Evolutionary conservation across 2,329 filamentous ascomycete species (phyloP).

Genomic region (Penicillium verrucosum): DNA sequence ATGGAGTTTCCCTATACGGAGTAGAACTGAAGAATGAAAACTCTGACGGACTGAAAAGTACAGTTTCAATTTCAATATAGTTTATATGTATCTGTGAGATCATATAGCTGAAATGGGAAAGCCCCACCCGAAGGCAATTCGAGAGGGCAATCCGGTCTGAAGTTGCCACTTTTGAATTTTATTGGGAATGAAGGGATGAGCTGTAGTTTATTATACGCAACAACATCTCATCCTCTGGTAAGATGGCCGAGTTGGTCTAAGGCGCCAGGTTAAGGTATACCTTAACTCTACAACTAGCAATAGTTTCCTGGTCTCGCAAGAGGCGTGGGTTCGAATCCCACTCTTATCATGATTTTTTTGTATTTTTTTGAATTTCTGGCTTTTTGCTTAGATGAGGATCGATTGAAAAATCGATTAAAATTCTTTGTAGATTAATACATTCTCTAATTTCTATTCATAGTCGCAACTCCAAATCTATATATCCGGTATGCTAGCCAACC

Average conservation of each 20-base stretch:
- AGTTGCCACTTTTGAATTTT: not conserved
- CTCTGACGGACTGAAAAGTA: not conserved
- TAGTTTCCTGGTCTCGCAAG: conserved; percentile 13
- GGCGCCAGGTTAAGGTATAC: conserved; percentile 35
- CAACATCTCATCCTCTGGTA: conserved; percentile 11
- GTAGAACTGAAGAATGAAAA: not conserved
- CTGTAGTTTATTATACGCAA: accelerated
- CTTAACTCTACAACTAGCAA: conserved; percentile 16
- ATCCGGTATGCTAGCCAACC: not conserved
- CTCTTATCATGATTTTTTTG: conserved; percentile 2
- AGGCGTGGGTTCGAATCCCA: conserved; percentile 13
- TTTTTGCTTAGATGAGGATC: no score
- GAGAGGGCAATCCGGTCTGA: not conserved
- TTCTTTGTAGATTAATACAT: no score
- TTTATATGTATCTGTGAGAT: not conserved
- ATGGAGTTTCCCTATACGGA: not conserved
- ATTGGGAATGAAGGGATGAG: not conserved
- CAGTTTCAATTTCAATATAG: not conserved
- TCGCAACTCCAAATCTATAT: not conserved
- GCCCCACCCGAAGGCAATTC: not conserved
- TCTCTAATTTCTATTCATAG: no score
- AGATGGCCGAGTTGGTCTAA: conserved; percentile 39
- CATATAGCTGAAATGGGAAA: not conserved
- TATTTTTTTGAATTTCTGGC: no score
- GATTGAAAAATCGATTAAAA: no score